Evolutionary conservation across 495 filamentous ascomycete species (phyloP).

Genomic region (Clavariopsis aquatica): DNA sequence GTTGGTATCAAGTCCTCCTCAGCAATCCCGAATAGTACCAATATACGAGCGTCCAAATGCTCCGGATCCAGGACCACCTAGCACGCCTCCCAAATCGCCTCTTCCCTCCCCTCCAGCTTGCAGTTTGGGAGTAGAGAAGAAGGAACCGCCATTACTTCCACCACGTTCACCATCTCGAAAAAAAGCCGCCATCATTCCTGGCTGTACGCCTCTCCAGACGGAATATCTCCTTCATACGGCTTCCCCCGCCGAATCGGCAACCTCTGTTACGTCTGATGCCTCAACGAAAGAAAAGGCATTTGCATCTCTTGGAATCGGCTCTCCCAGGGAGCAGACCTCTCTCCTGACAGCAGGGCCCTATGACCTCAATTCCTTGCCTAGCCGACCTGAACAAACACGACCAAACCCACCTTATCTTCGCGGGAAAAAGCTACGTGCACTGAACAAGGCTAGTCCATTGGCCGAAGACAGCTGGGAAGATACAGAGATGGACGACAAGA

Average conservation of each 20-base stretch:
- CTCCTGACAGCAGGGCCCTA: neutral
- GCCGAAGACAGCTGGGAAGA: slow-evolving; percentile 30
- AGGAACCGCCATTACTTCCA: neutral
- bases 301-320: slow-evolving; percentile 20
- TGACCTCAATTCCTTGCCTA: neutral
- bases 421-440: slow-evolving; percentile 6
- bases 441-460: slow-evolving; percentile 16
- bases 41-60: slow-evolving; percentile 17
- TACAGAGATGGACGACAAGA: slow-evolving; percentile 28
- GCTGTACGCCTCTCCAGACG: neutral
- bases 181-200: neutral
- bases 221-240: slow-evolving; percentile 4
- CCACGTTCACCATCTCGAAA: neutral
- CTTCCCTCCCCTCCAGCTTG: slow-evolving; percentile 6
- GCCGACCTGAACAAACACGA: neutral
- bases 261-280: slow-evolving; percentile 6
- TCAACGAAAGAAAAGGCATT: slow-evolving; percentile 28
- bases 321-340: neutral
- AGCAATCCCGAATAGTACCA: slow-evolving; percentile 4
- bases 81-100: slow-evolving; percentile 26
- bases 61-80: slow-evolving; percentile 18
- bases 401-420: slow-evolving; percentile 5
- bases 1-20: neutral
- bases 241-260: slow-evolving; percentile 11
- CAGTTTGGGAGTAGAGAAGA: neutral